Base-by-base conservation (phyloP, 352 stramenopile species). In the Phytophthora lateralis region DNA sequence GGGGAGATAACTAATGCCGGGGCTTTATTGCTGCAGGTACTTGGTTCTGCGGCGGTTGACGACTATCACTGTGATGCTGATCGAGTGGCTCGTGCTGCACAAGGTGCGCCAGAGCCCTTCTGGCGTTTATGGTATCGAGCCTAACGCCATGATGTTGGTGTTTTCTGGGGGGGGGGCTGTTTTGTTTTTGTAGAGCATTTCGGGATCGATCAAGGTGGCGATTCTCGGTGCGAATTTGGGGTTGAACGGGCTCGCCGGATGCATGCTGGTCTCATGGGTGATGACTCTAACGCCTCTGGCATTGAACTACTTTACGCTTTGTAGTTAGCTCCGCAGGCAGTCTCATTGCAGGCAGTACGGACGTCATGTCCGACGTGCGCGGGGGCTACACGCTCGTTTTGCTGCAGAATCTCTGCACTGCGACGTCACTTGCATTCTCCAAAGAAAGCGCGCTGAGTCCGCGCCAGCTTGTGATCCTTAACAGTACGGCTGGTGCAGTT, bases 21-120 rank as follows among this genome's bases (percentile, higher is more conserved):
- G 26, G 4, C 7, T 30, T 30, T 30, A n/a, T 27, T 49, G 17
- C 10, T 63, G 26, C 48, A 85, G 76, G 74, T 85, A 83, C 35
- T 55, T 85, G 38, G 82, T 91, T 49, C 65, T 91, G 43, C 80
- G 82, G 18, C 71, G 82, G 8, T 70, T 91, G 46, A 90, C 80
- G 10, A 91, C 82, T 10, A 64, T 91, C 69, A 90, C 87, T 27
- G 81, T 91, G 50, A 75, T 91, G 69, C 63, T 90, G 48, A 88
- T 91, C 63, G 82, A 91, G 54, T 90, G 78, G 77, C 66, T 91
- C 66, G 73, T 89, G 51, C 70, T 89, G 38, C 61, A 76, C 66
- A 88, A 91, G 60, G 74, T 78, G n/a, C 15, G 46, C 30, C 2
- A 17, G 38, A 37, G 7, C 15, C 10, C 14, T 45, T n/a, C 26